Conservation (phyloP, 805 yeast genomes). For the Ogataea angusta region DNA sequence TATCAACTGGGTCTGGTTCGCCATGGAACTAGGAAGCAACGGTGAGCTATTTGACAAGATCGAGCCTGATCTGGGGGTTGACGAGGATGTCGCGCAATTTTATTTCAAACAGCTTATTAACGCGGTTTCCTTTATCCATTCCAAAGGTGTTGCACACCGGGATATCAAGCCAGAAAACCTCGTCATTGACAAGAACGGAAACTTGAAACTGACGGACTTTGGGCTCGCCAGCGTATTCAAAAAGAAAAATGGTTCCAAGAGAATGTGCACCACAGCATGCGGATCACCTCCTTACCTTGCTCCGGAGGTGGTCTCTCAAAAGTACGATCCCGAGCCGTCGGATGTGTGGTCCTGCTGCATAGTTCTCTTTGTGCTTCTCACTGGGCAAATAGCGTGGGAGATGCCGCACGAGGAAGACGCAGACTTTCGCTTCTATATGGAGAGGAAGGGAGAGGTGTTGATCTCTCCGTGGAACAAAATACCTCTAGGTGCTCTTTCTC, state of each 20-base stretch:
- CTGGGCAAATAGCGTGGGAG: slow-evolving; percentile 75
- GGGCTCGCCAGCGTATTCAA: slow-evolving; percentile 66
- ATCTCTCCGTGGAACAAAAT: slow-evolving; percentile 55
- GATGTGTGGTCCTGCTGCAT: slow-evolving; percentile 75
- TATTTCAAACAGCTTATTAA: slow-evolving; percentile 63
- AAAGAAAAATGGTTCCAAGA: slow-evolving; percentile 43
- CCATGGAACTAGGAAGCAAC: slow-evolving; percentile 65
- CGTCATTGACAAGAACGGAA: slow-evolving; percentile 58
- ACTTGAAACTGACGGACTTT: slow-evolving; percentile 72
- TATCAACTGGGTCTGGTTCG: slow-evolving; percentile 58
- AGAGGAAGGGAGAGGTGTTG: slow-evolving; percentile 44
- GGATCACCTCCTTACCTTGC: slow-evolving; percentile 81
- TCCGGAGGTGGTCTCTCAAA: slow-evolving; percentile 56
- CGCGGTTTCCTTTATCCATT: slow-evolving; percentile 59
- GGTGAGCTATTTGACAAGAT: slow-evolving; percentile 80
- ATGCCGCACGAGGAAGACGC: slow-evolving; percentile 53
- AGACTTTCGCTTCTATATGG: slow-evolving; percentile 34
- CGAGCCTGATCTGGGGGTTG: slow-evolving; percentile 72
- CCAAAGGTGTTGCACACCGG: slow-evolving; percentile 62
- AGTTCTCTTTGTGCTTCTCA: slow-evolving; percentile 55
- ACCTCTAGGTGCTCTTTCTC: slow-evolving; percentile 45
- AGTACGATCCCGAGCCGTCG: slow-evolving; percentile 53
- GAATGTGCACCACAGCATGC: slow-evolving; percentile 51
- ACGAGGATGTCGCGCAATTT: slow-evolving; percentile 61
- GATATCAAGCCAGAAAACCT: slow-evolving; percentile 71